Evolutionary conservation across 192 early-diverging fungal genomes (phyloP), one percentile per base, ranked within the genome.

Genomic region (Coemansia sp.): DNA sequence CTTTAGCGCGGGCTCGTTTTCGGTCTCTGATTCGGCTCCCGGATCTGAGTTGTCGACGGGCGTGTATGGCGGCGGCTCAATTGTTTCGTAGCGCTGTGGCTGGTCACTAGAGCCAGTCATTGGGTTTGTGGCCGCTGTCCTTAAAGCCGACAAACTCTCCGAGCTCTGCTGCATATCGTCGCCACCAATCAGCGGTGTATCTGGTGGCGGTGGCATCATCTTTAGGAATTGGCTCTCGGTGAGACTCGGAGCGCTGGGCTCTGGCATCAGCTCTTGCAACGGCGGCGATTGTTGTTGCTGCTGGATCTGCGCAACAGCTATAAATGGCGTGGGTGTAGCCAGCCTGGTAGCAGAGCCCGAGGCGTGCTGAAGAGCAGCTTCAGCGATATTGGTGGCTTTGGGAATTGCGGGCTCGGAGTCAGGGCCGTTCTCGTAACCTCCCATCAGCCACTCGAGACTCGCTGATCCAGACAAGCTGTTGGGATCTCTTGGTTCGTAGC

Each of bases 21-120:
- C 52, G 26, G 52, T 3, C 28, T 55, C 52, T 26, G 52, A 55
- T 2, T 55, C 52, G 3, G 16, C 25, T 28, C 52, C 52, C 12
- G 52, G 25, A 20, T 62, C 63, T 0, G 50, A 31, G 14, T 67
- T 23, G 39, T 61, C 66, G 18, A 75, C 23, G 3, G 63, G 73
- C 16, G 73, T 69, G 39, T 75, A 75, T 35, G 73, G 73, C 9
- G 73, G 73, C 3, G 73, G 73, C 18, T 65, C 73, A 35, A 58
- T 23, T 2, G 31, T 31, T 36, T 36, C 47, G 21, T 48, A 37
- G 16, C 31, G 33, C 62, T 35, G 47, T 21, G 31, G 26, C 13
- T 64, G 26, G 25, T 6, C 52, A 33, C 26, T 52, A 52, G 48
- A 28, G 10, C 26, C 23, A 13, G 13, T 16, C 3, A 28, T 16